Evolutionary conservation across 1,284 basidiomycete genomes (phyloP).

Genomic region (Sphaerobolus stellatus): DNA sequence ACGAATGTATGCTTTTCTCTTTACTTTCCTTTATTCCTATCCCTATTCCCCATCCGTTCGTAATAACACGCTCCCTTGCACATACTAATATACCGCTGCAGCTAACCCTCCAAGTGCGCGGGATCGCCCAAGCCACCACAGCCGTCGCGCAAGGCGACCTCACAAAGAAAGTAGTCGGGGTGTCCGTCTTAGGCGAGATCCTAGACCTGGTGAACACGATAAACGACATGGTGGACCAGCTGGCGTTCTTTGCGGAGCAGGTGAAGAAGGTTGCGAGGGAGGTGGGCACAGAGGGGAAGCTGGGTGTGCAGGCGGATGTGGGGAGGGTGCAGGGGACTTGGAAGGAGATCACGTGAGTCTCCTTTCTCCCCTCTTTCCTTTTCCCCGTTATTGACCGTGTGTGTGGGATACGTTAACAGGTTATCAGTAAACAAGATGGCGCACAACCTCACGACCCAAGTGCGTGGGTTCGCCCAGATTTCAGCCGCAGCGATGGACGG

Average conservation of each 20-base stretch:
- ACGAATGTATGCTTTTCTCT: conserved; percentile 60
- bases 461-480: conserved; percentile 98
- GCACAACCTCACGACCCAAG: conserved; percentile 95
- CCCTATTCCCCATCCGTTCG: too few species aligned
- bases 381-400: conserved; percentile 1
- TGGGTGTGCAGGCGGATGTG: conserved; percentile 97
- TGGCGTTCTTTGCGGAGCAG: conserved; percentile 91
- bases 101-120: conserved; percentile 94
- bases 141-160: conserved; percentile 94
- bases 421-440: conserved; percentile 96
- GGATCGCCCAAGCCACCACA: conserved; percentile 91
- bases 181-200: conserved; percentile 95
- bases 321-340: conserved; percentile 97
- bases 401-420: conserved; percentile 33
- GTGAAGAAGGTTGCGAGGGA: conserved; percentile 95
- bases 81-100: conserved; percentile 25
- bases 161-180: conserved; percentile 89
- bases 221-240: conserved; percentile 95
- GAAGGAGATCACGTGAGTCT: conserved; percentile 96
- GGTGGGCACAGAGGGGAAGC: conserved; percentile 94
- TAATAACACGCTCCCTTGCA: background rate
- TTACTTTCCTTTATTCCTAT: too few species aligned
- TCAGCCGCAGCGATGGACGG: conserved; percentile 98
- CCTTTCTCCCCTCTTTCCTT: too few species aligned
- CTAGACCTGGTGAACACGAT: conserved; percentile 91